Evolutionary conservation across 805 yeast genomes (phyloP).

Genomic region (Pichia eremophila): DNA sequence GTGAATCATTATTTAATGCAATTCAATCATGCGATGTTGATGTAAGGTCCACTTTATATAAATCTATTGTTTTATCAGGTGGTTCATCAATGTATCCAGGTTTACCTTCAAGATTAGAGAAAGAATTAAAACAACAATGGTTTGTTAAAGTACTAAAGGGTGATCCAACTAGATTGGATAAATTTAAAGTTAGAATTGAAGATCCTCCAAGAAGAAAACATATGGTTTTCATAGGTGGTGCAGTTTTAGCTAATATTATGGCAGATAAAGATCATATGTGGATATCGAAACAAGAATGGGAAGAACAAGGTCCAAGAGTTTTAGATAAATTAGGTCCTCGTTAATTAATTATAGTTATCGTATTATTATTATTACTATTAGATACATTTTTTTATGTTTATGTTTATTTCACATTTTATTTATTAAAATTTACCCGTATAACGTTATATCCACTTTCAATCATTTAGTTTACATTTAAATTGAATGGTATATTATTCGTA

Average conservation of each 20-base stretch:
- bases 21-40: constrained; percentile 94
- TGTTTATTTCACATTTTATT: neutral
- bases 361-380: too few relatives aligned
- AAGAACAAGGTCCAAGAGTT: constrained; percentile 85
- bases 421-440: too few relatives aligned
- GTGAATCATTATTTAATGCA: constrained; percentile 84
- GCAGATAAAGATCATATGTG: constrained; percentile 98
- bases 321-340: constrained; percentile 89
- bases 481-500: too few relatives aligned
- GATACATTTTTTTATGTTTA: neutral
- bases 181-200: constrained; percentile 92
- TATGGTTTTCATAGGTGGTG: constrained; percentile 98
- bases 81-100: constrained; percentile 99
- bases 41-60: constrained; percentile 76
- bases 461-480: too few relatives aligned
- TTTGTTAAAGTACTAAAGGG: constrained; percentile 77
- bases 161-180: constrained; percentile 76
- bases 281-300: constrained; percentile 95
- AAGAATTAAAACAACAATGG: constrained; percentile 95
- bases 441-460: too few relatives aligned
- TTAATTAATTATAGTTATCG: constrained; percentile 24
- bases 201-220: constrained; percentile 98
- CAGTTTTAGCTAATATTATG: constrained; percentile 95
- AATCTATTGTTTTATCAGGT: constrained; percentile 91
- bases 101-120: constrained; percentile 88